phyloP scores from a whole-genome alignment of 768 basidiomycete genomes.

The Naematelia aurantialba region DNA sequence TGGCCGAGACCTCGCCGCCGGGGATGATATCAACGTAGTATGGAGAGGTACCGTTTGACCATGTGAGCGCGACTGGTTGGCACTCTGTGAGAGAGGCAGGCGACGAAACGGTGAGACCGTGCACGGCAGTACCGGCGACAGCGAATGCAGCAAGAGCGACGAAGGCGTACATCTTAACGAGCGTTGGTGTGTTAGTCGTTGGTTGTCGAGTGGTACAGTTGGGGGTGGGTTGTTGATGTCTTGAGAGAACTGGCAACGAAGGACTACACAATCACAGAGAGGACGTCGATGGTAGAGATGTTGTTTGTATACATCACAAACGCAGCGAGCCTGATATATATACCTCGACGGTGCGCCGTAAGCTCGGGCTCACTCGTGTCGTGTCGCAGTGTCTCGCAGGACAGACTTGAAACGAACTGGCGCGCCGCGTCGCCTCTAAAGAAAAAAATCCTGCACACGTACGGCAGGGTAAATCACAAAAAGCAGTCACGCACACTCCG shows the following conservation, averaged over 20 bases:
- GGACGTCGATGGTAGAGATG: too few relatives aligned
- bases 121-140: slow-evolving; percentile 18
- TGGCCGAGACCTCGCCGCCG: slow-evolving; percentile 34
- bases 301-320: too few relatives aligned
- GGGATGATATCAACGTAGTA: slow-evolving; percentile 42
- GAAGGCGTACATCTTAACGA: slow-evolving; percentile 22
- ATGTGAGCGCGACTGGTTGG: slow-evolving; percentile 31
- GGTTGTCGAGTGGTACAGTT: too few relatives aligned
- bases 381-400: too few relatives aligned
- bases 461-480: neutral
- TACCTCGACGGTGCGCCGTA: too few relatives aligned
- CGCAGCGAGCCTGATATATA: too few relatives aligned
- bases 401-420: neutral
- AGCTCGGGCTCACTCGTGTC: too few relatives aligned
- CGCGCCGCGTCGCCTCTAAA: neutral
- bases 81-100: slow-evolving; percentile 38
- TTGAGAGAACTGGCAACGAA: too few relatives aligned
- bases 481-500: neutral
- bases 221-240: too few relatives aligned
- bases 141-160: slow-evolving; percentile 17
- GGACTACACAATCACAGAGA: too few relatives aligned
- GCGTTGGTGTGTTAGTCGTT: slow-evolving; percentile 9
- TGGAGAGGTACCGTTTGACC: slow-evolving; percentile 36
- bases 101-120: slow-evolving; percentile 9
- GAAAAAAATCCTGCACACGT: neutral